A percentile compares a stretch with the other conserved stretches of the same genome.
Conservation (phyloP, 805 yeast genomes). For the Suhomyces vadensis region DNA sequence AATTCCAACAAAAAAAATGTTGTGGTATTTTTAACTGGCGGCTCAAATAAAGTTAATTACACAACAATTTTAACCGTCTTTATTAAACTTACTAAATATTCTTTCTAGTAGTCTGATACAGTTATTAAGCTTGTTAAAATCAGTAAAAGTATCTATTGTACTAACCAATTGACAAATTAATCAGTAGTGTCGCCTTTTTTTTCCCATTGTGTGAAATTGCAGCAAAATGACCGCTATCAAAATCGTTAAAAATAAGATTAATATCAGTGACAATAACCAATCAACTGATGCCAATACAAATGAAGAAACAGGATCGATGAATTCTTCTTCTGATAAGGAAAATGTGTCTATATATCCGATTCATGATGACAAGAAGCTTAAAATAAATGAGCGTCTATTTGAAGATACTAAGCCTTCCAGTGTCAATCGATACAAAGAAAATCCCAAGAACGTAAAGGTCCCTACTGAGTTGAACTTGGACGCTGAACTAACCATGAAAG, state of each 20-base stretch:
- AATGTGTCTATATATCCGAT: neutral
- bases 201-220: neutral
- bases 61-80: neutral
- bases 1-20: conserved; percentile 2
- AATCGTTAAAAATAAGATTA: neutral
- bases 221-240: neutral
- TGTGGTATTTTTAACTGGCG: neutral
- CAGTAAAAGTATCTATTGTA: neutral
- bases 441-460: neutral
- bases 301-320: neutral
- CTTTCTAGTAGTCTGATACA: neutral
- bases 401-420: neutral
- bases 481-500: neutral
- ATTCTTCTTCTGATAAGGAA: neutral
- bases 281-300: no score
- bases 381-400: neutral
- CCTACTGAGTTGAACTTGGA: neutral
- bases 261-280: no score
- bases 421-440: neutral
- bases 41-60: neutral
- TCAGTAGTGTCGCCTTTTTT: neutral
- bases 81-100: neutral
- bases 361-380: neutral
- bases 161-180: no score
- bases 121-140: neutral